Conservation (phyloP, 2,329 filamentous ascomycete species). For the Diaporthe helianthi region DNA sequence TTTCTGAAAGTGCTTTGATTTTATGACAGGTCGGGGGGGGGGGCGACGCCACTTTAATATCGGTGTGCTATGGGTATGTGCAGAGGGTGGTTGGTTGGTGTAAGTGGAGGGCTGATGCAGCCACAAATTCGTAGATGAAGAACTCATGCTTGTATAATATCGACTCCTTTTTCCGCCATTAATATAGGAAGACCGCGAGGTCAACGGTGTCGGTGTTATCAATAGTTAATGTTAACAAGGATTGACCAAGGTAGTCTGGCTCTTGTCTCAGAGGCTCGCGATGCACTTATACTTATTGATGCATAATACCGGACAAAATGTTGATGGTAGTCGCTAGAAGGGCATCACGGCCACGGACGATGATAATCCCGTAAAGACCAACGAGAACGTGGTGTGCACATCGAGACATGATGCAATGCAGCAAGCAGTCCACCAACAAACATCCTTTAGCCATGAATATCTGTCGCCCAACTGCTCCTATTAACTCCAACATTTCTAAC, state of each 20-base stretch:
- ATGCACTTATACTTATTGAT: not conserved
- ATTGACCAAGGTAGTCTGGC: too few species aligned
- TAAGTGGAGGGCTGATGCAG: not conserved
- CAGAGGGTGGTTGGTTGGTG: not conserved
- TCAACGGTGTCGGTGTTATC: not conserved
- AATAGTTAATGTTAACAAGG: not conserved
- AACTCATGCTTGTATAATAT: not conserved
- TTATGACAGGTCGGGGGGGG: not conserved
- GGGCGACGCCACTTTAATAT: not conserved
- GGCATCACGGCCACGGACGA: not conserved
- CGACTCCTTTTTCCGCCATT: not conserved
- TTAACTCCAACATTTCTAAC: not conserved
- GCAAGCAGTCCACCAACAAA: not conserved
- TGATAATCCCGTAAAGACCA: not conserved
- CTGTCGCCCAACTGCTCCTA: not conserved
- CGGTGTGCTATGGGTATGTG: not conserved
- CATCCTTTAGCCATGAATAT: not conserved
- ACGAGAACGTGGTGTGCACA: not conserved
- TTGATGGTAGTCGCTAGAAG: not conserved
- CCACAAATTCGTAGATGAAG: not conserved
- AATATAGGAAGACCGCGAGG: slow-evolving; percentile 22
- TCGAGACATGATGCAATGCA: not conserved
- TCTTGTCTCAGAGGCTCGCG: not conserved
- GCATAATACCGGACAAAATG: too few species aligned
- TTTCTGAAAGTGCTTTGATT: not conserved